A percentile compares a stretch with the other conserved stretches of the same genome.
These are phyloP conservation scores for Zymoseptoria passerinii DNA, from an alignment of 2,329 filamentous ascomycete genomes.

Conservation along the genomic window DNA sequence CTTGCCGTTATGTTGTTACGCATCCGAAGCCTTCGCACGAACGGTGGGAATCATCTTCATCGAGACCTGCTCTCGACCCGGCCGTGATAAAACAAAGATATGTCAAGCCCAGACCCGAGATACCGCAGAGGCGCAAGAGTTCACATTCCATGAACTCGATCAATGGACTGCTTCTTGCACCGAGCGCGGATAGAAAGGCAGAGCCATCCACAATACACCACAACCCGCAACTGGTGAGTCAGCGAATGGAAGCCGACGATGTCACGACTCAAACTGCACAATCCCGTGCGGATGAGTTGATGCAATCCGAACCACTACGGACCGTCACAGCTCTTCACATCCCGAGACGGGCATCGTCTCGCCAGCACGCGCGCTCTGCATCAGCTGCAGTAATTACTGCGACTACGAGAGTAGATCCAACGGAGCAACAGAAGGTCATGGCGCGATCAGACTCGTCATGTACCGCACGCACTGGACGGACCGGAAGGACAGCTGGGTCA, in stretches of 20 bases:
- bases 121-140: slow-evolving; percentile 3
- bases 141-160: neutral
- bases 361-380: slow-evolving; percentile 11
- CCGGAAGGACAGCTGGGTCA: slow-evolving; percentile 25
- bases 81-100: slow-evolving; percentile 22
- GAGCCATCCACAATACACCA: neutral
- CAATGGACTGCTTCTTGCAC: neutral
- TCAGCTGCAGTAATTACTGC: slow-evolving; percentile 22
- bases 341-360: slow-evolving; percentile 2
- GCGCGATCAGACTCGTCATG: slow-evolving; percentile 19
- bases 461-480: neutral
- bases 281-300: slow-evolving; percentile 23
- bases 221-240: neutral
- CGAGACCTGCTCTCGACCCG: slow-evolving; percentile 28
- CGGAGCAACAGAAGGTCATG: slow-evolving; percentile 23
- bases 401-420: slow-evolving; percentile 26
- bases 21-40: slow-evolving; percentile 31
- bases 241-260: neutral
- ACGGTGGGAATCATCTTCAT: slow-evolving; percentile 25
- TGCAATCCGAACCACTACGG: slow-evolving; percentile 15
- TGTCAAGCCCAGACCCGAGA: neutral
- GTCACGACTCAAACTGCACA: slow-evolving; percentile 7
- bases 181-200: neutral
- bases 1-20: slow-evolving; percentile 38
- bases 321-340: neutral